Evolutionary conservation across 106 monocot species (phyloP).

Genomic region (Dioscorea zingiberensis): DNA sequence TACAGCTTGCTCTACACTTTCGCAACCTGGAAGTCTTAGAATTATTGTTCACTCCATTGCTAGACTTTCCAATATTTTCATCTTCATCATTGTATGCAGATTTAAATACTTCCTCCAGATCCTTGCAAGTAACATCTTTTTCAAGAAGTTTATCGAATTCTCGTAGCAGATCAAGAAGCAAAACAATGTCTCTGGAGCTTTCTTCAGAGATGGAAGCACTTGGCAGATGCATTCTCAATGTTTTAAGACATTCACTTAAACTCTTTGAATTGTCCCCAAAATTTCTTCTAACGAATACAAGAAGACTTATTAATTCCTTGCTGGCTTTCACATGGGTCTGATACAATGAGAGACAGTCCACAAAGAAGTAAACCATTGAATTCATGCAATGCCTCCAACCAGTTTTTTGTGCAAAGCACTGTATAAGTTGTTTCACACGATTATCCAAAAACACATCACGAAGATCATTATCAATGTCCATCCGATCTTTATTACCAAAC

Average conservation of each 20-base stretch:
- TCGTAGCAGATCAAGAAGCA: conserved; percentile 15
- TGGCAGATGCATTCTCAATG: conserved; percentile 31
- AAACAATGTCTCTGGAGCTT: conserved; percentile 16
- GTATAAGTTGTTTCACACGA: conserved; percentile 24
- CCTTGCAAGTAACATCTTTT: not conserved
- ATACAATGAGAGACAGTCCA: not conserved
- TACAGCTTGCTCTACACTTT: not conserved
- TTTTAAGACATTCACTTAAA: conserved; percentile 11
- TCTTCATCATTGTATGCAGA: not conserved
- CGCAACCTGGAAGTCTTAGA: not conserved
- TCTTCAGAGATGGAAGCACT: not conserved
- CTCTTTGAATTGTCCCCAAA: not conserved
- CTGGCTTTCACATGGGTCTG: not conserved
- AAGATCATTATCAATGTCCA: conserved; percentile 30
- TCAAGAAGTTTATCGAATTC: conserved; percentile 7
- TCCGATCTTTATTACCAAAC: conserved; percentile 44
- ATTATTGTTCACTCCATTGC: not conserved
- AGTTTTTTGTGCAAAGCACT: conserved; percentile 29
- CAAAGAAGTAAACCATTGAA: conserved; percentile 19
- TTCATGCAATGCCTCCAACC: conserved; percentile 38
- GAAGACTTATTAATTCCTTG: not conserved
- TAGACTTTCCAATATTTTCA: not conserved
- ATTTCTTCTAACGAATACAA: conserved; percentile 21
- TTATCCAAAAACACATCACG: conserved; percentile 31
- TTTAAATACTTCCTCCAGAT: conserved; percentile 11